Conservation (phyloP, 306 rosid species). For the Vachellia pachyceras region DNA sequence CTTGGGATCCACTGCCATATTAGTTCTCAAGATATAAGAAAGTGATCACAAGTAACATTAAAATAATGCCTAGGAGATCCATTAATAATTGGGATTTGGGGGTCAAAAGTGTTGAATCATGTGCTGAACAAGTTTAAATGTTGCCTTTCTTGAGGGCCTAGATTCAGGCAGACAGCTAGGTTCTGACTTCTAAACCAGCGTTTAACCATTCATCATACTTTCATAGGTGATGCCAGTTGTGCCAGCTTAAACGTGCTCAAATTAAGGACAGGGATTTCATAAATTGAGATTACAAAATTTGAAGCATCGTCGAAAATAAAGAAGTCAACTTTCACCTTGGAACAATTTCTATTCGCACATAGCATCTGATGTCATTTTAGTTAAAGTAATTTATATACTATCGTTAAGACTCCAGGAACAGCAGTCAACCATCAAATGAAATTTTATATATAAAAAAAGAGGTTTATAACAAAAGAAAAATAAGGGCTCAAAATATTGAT, state of each 20-base stretch:
- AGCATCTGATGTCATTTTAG: conserved; percentile 3
- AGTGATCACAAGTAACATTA: conserved; percentile 30
- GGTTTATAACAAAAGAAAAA: conserved; percentile 18
- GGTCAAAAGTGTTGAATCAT: conserved; percentile 15
- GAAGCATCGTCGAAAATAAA: conserved; percentile 23
- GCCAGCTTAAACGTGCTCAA: conserved; percentile 11
- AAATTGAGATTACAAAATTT: conserved; percentile 8
- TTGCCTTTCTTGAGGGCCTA: background rate
- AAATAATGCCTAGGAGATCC: background rate
- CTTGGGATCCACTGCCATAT: conserved; percentile 72
- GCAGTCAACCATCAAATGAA: conserved; percentile 23
- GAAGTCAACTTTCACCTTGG: conserved; percentile 3
- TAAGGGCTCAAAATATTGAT: conserved; percentile 8
- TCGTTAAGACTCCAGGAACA: conserved; percentile 18
- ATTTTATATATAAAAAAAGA: conserved; percentile 19
- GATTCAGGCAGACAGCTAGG: background rate
- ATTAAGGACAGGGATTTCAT: background rate
- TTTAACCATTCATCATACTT: background rate
- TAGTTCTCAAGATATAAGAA: conserved; percentile 30
- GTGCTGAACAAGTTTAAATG: background rate
- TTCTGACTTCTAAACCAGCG: background rate
- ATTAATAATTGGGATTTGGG: background rate
- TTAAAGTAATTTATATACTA: conserved; percentile 23
- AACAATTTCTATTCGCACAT: conserved; percentile 7
- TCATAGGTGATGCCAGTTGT: background rate